Percentiles rank a stretch among this genome's conserved stretches.
phyloP scores from a whole-genome alignment of 495 filamentous ascomycete genomes.

The Aspergillus cristatus region DNA sequence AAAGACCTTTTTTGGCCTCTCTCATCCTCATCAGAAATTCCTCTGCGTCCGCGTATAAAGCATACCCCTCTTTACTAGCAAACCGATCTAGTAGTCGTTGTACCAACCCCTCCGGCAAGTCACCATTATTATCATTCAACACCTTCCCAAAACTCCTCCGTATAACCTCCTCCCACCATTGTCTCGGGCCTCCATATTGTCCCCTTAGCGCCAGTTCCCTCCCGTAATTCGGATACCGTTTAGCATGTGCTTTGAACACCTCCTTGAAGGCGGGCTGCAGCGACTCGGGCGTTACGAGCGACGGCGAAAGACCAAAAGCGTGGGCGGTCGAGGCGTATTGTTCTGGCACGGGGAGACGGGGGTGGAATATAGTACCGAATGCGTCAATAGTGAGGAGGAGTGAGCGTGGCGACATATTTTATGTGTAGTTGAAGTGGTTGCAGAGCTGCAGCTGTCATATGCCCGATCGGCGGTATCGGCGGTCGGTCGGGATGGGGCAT shows the following conservation, averaged over 20 bases:
- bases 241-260: slow-evolving; percentile 43
- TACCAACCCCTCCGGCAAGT: slow-evolving; percentile 37
- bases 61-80: slow-evolving; percentile 52
- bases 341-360: slow-evolving; percentile 45
- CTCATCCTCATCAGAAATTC: slow-evolving; percentile 42
- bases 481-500: no score
- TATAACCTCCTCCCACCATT: slow-evolving; percentile 66
- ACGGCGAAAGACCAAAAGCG: slow-evolving; percentile 41
- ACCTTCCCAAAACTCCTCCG: slow-evolving; percentile 20
- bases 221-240: slow-evolving; percentile 59
- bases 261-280: slow-evolving; percentile 30
- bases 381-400: slow-evolving; percentile 67
- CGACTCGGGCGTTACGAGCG: slow-evolving; percentile 16
- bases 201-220: slow-evolving; percentile 31
- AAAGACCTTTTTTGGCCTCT: background rate
- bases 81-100: slow-evolving; percentile 52
- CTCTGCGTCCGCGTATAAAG: slow-evolving; percentile 43
- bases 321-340: slow-evolving; percentile 56
- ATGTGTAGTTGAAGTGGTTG: no score
- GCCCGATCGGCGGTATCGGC: no score
- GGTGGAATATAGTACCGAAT: slow-evolving; percentile 66
- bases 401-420: slow-evolving; percentile 18
- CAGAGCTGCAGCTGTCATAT: no score
- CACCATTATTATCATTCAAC: background rate
- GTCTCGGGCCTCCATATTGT: slow-evolving; percentile 40